Base-by-base conservation (phyloP, 345 rosid genomes). In the Linum trigynum region DNA sequence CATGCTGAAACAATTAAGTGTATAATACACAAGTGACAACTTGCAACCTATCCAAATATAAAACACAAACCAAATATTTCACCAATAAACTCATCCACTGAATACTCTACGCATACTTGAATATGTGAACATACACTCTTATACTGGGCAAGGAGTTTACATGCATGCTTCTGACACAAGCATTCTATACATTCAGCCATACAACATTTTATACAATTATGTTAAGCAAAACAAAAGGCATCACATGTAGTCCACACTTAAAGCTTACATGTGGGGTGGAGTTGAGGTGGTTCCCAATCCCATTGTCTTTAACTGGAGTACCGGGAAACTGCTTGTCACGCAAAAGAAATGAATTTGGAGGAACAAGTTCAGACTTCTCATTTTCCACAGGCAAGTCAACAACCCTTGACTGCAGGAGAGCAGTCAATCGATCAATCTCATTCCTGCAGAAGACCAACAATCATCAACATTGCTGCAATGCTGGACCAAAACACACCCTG, bases 381-480 rank as follows among this genome's bases (percentile, higher is more conserved):
- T 56, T 67, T 61, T 63, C 77, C 75, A 72, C 62, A 61, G 81
- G 74, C 38, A 67, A 41, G 58, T 82, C 89, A 71, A 59, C 73
- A 72, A 76, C 76, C 79, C 79, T 85, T 51, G 92, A 85, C 40
- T 68, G 91, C 71, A 95, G 76, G 55, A 95, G 69, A 39, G 89
- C 67, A 17, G 92, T 89, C 79, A 95, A 67, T 32, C 72, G 91
- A 79, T 89, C 90, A 74, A 89, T 82, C 81, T 95, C 99, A 38
- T 91, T 79, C 71, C 99, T 95, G 91, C 15, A 42, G 61, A 66
- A 38, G 71, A 67, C 56, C 59, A 43, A 39, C 43, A 51, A 55
- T 61, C 58, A 67, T 2, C 14, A 48, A 48, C 15, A 48, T 0
- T 48, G 32, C 14, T 48, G 53, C 14, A 10, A 48, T 48, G 53